Evolutionary conservation across 2,329 filamentous ascomycete genomes (phyloP), one percentile per base, ranked within the genome.

Genomic region (Clarireedia paspali): DNA sequence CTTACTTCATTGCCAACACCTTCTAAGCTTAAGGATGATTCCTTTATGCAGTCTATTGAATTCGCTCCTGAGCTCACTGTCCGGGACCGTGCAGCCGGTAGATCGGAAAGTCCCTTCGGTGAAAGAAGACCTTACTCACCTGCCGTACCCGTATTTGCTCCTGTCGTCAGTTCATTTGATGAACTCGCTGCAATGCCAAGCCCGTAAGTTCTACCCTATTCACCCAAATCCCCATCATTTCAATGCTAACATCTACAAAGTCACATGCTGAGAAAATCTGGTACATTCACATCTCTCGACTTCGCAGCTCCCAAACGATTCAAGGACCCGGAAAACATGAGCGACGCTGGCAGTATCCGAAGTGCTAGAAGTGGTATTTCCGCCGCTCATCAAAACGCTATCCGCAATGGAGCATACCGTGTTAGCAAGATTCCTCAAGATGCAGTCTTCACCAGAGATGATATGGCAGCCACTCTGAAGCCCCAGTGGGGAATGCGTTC

Each of bases 171-270:
- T 58, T 80, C 91, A 5, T 96, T 91, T 71, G 92, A 97, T 56
- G 92, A 97, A 57, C 83, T 97, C 59, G 73, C 86, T 12, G 79
- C 81, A 7, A 84, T 99, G 61, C 94, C 94, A 39, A 96, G 91
- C 79, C 91, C 94, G 83, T 92, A 83, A 87, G 88, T 87, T 14
- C 4, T 23, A 17, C 14, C 15, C 1, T 6, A 23, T 5, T 42
- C 4, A 5, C 6, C 17, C 12, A 34, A 3, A 23, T n/a, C 46
- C 10, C 10, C 53, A 4, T 24, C n/a, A 30, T 9, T 23, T 14
- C 12, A 14, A 20, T 48, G 39, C 70, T 74, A 68, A 72, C 62
- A 38, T 17, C 15, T 0, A 2, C 3, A 20, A 59, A 88, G 84
- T 42, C 85, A 91, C 68, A 65, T 83, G 66, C 77, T 94, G 50